Evolutionary conservation across 1,139 yeast genomes (phyloP).

Genomic region (Debaryomyces sp.): DNA sequence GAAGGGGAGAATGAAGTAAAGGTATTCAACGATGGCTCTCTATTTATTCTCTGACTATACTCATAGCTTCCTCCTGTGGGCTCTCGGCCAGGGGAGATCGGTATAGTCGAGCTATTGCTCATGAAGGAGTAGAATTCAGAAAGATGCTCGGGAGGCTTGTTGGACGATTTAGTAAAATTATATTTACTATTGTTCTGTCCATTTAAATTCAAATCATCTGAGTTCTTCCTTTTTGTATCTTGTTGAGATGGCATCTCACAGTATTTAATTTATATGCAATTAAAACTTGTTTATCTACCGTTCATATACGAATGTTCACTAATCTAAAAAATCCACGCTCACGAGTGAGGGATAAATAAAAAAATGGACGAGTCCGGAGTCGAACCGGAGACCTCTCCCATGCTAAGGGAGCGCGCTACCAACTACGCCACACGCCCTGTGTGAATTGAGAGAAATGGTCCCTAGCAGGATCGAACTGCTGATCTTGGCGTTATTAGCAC

Average conservation of each 20-base stretch:
- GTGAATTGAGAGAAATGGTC: conserved; percentile 46
- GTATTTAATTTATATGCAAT: neutral
- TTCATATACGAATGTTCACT: neutral
- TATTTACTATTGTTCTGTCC: neutral
- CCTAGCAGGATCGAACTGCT: conserved; percentile 88
- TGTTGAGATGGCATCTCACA: neutral
- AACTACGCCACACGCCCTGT: conserved; percentile 70
- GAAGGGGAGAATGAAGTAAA: conserved; percentile 53
- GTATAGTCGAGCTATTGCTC: conserved; percentile 27
- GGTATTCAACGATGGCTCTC: conserved; percentile 38
- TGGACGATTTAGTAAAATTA: neutral
- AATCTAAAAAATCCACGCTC: neutral
- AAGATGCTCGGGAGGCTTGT: conserved; percentile 49
- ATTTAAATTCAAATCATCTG: neutral
- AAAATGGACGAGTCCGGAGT: conserved; percentile 63
- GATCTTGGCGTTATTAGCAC: conserved; percentile 87
- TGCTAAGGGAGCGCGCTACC: conserved; percentile 75
- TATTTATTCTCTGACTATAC: conserved; percentile 9
- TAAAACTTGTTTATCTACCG: neutral
- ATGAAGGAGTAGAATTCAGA: conserved; percentile 57
- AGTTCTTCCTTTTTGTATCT: neutral
- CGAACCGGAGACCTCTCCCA: conserved; percentile 70
- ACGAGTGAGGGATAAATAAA: conserved; percentile 18
- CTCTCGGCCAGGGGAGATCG: conserved; percentile 12
- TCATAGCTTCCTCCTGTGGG: neutral